Conservation (phyloP, 164 flowering plant genomes). For the Warburgia ugandensis region DNA sequence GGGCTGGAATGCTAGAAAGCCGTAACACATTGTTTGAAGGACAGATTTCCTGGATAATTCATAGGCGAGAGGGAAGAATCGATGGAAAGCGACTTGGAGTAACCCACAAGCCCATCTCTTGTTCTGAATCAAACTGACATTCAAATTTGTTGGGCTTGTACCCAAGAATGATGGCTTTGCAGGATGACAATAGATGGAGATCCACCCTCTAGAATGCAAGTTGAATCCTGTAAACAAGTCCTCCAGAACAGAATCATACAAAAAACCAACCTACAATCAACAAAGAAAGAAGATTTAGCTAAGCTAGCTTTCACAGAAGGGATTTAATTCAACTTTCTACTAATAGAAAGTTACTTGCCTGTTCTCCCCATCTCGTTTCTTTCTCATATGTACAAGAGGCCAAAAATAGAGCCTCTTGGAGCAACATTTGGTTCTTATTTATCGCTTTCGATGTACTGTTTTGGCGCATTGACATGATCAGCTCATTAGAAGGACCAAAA, state of each 20-base stretch:
- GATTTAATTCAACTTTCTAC: background rate
- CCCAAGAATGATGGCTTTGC: constrained; percentile 4
- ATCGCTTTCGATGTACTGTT: background rate
- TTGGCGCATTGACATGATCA: constrained; percentile 2
- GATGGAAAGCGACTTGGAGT: background rate
- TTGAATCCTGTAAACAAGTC: constrained; percentile 9
- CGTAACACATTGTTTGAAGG: constrained; percentile 2
- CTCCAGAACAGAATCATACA: constrained; percentile 9
- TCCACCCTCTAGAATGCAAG: constrained; percentile 8
- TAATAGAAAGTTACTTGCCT: background rate
- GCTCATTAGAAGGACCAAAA: constrained; percentile 7
- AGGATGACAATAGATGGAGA: constrained; percentile 1
- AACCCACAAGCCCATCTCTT: constrained; percentile 2
- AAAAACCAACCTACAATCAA: constrained; percentile 9
- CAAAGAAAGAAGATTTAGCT: background rate
- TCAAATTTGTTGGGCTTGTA: constrained; percentile 1
- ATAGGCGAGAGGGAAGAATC: constrained; percentile 1
- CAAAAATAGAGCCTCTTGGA: background rate
- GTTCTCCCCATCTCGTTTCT: constrained; percentile 7
- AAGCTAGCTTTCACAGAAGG: background rate
- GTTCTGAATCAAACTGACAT: background rate
- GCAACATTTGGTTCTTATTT: background rate
- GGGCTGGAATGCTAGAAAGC: background rate
- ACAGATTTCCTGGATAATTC: background rate
- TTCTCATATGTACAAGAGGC: constrained; percentile 7